Conservation (phyloP, 2,329 filamentous ascomycete species). For the Colletotrichum simmondsii region DNA sequence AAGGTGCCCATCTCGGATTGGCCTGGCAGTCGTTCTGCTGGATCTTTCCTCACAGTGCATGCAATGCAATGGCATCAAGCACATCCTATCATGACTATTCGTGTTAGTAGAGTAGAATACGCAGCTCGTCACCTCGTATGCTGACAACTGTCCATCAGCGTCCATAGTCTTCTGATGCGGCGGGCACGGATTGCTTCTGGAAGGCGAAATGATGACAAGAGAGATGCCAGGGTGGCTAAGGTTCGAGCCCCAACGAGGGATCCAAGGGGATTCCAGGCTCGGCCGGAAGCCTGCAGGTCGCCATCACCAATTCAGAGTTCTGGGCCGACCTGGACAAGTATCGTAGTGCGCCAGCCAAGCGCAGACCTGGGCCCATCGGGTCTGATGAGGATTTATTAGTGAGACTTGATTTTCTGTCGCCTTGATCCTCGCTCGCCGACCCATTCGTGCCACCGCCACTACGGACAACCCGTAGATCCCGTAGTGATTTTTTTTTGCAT, state of each 20-base stretch:
- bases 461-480: constrained; percentile 10
- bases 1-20: background rate
- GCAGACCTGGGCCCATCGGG: constrained; percentile 7
- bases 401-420: constrained; percentile 8
- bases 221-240: constrained; percentile 5
- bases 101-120: background rate
- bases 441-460: background rate
- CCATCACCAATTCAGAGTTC: constrained; percentile 31
- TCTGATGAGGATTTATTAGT: constrained; percentile 12
- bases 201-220: background rate
- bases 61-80: background rate
- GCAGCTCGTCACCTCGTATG: background rate
- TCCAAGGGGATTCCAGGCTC: constrained; percentile 29
- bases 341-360: constrained; percentile 21
- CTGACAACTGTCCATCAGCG: background rate
- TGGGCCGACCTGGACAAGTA: constrained; percentile 23
- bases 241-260: background rate
- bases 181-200: background rate
- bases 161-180: constrained; percentile 6
- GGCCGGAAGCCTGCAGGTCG: constrained; percentile 11
- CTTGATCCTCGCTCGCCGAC: constrained; percentile 26
- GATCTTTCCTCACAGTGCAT: background rate
- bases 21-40: background rate
- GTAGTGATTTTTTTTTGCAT: background rate
- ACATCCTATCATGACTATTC: background rate